Percentiles rank a stretch among this genome's conserved stretches.
These are phyloP conservation scores for Ceratobasidium sp. DNA, from an alignment of 1,284 basidiomycete genomes.

Conservation along the genomic window DNA sequence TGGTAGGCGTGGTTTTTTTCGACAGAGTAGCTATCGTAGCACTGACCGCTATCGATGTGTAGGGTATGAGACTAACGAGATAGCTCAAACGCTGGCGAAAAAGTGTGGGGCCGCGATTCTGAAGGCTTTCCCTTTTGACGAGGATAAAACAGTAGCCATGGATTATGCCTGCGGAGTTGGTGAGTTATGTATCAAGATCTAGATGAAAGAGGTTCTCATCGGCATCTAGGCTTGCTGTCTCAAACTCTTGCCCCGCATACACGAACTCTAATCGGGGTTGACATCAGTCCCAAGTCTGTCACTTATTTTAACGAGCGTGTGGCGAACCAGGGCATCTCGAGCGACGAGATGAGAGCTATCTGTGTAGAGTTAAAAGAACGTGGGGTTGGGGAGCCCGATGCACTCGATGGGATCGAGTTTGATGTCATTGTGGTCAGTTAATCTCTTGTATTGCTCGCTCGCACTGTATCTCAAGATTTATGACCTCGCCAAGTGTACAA, in stretches of 20 bases:
- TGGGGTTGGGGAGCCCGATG: slow-evolving; percentile 55
- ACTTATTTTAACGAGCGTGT: slow-evolving; percentile 72
- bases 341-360: slow-evolving; percentile 57
- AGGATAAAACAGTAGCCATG: slow-evolving; percentile 69
- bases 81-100: slow-evolving; percentile 19
- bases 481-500: slow-evolving; percentile 67
- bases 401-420: slow-evolving; percentile 69
- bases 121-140: slow-evolving; percentile 61
- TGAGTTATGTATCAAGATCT: slow-evolving; percentile 54
- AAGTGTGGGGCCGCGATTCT: slow-evolving; percentile 29
- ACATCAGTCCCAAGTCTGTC: slow-evolving; percentile 77
- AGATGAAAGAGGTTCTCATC: neutral
- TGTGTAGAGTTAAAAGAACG: slow-evolving; percentile 63
- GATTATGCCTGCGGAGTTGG: slow-evolving; percentile 82
- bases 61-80: slow-evolving; percentile 24
- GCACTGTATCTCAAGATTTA: neutral
- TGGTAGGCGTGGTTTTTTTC: neutral
- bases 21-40: neutral
- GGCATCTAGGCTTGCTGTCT: slow-evolving; percentile 68
- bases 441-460: neutral
- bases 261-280: slow-evolving; percentile 74
- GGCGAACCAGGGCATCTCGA: slow-evolving; percentile 68
- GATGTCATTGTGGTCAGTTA: slow-evolving; percentile 72
- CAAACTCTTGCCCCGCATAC: slow-evolving; percentile 68
- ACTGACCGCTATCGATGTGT: neutral